Evolutionary conservation across 805 yeast species (phyloP).

Genomic region (Teunomyces gatunensis): DNA sequence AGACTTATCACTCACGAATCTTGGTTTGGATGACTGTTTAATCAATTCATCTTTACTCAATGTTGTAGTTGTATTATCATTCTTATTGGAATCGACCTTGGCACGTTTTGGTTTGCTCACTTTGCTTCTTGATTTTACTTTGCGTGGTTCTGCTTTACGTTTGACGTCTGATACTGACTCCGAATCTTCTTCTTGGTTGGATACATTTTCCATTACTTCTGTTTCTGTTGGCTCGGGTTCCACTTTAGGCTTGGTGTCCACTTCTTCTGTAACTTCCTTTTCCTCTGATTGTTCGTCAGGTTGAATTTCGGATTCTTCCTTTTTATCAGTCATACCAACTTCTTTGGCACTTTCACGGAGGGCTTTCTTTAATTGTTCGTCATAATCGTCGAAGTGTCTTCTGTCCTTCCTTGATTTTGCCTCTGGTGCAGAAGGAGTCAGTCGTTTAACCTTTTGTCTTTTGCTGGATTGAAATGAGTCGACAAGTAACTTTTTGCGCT

Average conservation of each 20-base stretch:
- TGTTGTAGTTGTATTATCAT: slow-evolving; percentile 6
- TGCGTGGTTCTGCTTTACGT: slow-evolving; percentile 8
- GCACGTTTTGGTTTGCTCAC: slow-evolving; percentile 1
- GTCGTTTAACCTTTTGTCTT: slow-evolving; percentile 8
- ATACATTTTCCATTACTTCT: background rate
- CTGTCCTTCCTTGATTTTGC: slow-evolving; percentile 27
- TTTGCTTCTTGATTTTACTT: background rate
- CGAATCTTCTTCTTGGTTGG: slow-evolving; percentile 5
- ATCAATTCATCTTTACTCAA: slow-evolving; percentile 45
- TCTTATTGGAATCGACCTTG: background rate
- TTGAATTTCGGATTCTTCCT: slow-evolving; percentile 5
- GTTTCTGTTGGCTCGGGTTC: background rate
- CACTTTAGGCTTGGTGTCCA: background rate
- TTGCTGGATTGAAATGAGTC: slow-evolving; percentile 11
- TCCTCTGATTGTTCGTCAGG: background rate
- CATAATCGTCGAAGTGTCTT: slow-evolving; percentile 36
- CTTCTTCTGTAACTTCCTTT: slow-evolving; percentile 7
- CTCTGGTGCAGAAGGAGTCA: slow-evolving; percentile 9
- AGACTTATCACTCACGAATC: slow-evolving; percentile 74
- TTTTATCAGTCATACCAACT: slow-evolving; percentile 30
- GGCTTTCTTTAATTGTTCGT: slow-evolving; percentile 46
- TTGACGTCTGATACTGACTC: background rate
- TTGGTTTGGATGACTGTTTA: slow-evolving; percentile 76
- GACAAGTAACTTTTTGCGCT: slow-evolving; percentile 33
- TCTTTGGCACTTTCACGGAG: slow-evolving; percentile 58